A percentile compares a stretch with the other conserved stretches of the same genome.
These are phyloP conservation scores for Ceratobasidium sp. DNA, from an alignment of 1,284 basidiomycete genomes.

Conservation along the genomic window DNA sequence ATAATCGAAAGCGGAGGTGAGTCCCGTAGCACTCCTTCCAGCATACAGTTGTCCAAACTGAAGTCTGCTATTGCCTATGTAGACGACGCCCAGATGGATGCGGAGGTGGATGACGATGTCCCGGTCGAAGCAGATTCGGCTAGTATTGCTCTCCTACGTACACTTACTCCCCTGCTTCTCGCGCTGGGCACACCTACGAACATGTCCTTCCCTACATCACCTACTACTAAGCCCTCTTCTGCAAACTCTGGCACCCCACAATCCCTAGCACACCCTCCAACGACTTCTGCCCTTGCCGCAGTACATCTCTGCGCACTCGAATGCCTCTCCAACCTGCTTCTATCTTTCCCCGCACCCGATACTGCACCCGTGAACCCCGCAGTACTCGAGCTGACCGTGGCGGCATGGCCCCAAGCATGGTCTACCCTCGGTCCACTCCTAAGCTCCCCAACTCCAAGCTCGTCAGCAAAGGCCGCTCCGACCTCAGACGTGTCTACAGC, in stretches of 20 bases:
- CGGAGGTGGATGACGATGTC: slow-evolving; percentile 54
- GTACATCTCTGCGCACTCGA: slow-evolving; percentile 88
- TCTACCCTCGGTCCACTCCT: slow-evolving; percentile 67
- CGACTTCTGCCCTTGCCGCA: slow-evolving; percentile 80
- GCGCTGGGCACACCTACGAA: slow-evolving; percentile 24
- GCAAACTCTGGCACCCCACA: slow-evolving; percentile 85
- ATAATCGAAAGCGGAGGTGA: slow-evolving; percentile 27
- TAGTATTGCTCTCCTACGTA: slow-evolving; percentile 58
- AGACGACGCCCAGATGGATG: slow-evolving; percentile 53
- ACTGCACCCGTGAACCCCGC: slow-evolving; percentile 50
- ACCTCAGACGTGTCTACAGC: slow-evolving; percentile 72
- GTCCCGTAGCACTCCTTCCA: not conserved
- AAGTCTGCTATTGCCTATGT: too few relatives aligned
- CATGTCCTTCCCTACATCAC: slow-evolving; percentile 58
- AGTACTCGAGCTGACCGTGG: slow-evolving; percentile 56
- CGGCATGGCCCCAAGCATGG: slow-evolving; percentile 73
- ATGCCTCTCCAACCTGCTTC: slow-evolving; percentile 89
- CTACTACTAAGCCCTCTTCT: slow-evolving; percentile 72
- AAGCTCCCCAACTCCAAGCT: slow-evolving; percentile 61
- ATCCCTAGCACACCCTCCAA: slow-evolving; percentile 78
- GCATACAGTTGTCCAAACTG: too few relatives aligned
- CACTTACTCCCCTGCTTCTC: slow-evolving; percentile 52
- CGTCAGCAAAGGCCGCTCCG: slow-evolving; percentile 48
- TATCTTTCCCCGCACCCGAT: slow-evolving; percentile 68
- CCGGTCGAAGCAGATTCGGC: slow-evolving; percentile 46